Evolutionary conservation across 1,139 yeast genomes (phyloP).

Genomic region (Diutina catenulata): DNA sequence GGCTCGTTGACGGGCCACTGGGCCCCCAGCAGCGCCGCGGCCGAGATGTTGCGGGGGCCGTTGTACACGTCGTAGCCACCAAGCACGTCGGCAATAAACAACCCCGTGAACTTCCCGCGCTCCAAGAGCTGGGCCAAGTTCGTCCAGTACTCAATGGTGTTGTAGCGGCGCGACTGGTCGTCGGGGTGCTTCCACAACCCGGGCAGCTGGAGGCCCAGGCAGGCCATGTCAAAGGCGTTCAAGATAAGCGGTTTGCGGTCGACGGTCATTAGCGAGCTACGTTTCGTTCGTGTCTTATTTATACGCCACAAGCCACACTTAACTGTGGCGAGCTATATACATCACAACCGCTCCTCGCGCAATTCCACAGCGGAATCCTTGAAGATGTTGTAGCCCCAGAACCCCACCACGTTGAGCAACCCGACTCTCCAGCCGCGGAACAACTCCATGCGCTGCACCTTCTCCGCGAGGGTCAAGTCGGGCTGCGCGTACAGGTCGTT

Average conservation of each 20-base stretch:
- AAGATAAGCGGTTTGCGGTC: slow-evolving; percentile 16
- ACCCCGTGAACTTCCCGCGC: slow-evolving; percentile 30
- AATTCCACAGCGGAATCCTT: slow-evolving; percentile 27
- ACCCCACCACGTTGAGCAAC: slow-evolving; percentile 63
- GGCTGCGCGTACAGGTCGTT: slow-evolving; percentile 10
- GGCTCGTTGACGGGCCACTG: slow-evolving; percentile 34
- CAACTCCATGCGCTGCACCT: slow-evolving; percentile 26
- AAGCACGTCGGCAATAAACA: slow-evolving; percentile 36
- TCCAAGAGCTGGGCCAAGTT: slow-evolving; percentile 32
- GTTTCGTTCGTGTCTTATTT: neutral
- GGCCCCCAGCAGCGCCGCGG: slow-evolving; percentile 28
- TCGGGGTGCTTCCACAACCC: slow-evolving; percentile 35
- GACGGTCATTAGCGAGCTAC: neutral
- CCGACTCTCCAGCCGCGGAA: slow-evolving; percentile 94
- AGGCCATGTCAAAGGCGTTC: slow-evolving; percentile 30
- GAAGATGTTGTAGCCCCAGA: slow-evolving; percentile 68
- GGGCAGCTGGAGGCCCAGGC: slow-evolving; percentile 26
- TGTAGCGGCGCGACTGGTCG: slow-evolving; percentile 23
- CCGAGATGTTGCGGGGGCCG: slow-evolving; percentile 23
- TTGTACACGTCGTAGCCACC: slow-evolving; percentile 33
- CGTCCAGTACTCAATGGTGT: slow-evolving; percentile 34
- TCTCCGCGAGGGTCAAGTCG: slow-evolving; percentile 9
- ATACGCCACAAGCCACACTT: neutral
- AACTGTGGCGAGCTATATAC: slow-evolving; percentile 4
- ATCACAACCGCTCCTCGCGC: slow-evolving; percentile 10